These are phyloP conservation scores for Lactifluus pinguis DNA, from an alignment of 768 basidiomycete species.

Conservation along the genomic window DNA sequence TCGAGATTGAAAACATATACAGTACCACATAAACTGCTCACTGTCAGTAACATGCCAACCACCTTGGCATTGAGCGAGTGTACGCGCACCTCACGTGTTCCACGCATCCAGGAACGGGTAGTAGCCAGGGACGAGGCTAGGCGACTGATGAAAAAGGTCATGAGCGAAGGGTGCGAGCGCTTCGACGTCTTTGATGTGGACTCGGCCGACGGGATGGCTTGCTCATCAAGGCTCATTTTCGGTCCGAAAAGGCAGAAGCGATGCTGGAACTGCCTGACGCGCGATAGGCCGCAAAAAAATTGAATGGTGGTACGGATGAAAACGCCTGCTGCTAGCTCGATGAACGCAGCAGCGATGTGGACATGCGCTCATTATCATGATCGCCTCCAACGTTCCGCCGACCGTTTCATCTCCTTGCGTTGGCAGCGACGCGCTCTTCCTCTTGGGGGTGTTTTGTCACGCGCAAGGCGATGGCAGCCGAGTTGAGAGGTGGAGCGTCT, in stretches of 20 bases:
- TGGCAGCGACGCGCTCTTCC: slow-evolving; percentile 33
- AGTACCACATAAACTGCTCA: slow-evolving; percentile 87
- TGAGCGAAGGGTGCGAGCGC: slow-evolving; percentile 32
- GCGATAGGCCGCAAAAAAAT: slow-evolving; percentile 20
- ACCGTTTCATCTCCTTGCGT: slow-evolving; percentile 36
- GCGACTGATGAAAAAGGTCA: slow-evolving; percentile 38
- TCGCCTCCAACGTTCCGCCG: slow-evolving; percentile 27
- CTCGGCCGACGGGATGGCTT: slow-evolving; percentile 20
- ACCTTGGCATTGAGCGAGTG: slow-evolving; percentile 82
- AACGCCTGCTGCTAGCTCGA: slow-evolving; percentile 1
- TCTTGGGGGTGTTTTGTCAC: slow-evolving; percentile 27
- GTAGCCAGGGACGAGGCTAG: slow-evolving; percentile 33
- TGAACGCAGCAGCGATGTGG: slow-evolving; percentile 35
- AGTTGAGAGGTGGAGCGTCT: slow-evolving; percentile 58
- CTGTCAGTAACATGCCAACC: slow-evolving; percentile 74
- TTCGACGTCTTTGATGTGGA: slow-evolving; percentile 24
- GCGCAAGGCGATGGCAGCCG: too few species aligned
- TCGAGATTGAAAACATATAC: slow-evolving; percentile 94
- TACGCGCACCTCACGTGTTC: slow-evolving; percentile 78
- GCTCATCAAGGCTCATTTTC: slow-evolving; percentile 20
- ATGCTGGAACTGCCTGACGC: background rate
- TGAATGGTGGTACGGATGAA: slow-evolving; percentile 21
- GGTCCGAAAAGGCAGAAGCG: background rate
- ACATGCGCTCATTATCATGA: slow-evolving; percentile 44
- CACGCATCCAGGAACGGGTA: slow-evolving; percentile 25